Conservation (phyloP, 148 eudicot genomes). For the Cornus suecica region DNA sequence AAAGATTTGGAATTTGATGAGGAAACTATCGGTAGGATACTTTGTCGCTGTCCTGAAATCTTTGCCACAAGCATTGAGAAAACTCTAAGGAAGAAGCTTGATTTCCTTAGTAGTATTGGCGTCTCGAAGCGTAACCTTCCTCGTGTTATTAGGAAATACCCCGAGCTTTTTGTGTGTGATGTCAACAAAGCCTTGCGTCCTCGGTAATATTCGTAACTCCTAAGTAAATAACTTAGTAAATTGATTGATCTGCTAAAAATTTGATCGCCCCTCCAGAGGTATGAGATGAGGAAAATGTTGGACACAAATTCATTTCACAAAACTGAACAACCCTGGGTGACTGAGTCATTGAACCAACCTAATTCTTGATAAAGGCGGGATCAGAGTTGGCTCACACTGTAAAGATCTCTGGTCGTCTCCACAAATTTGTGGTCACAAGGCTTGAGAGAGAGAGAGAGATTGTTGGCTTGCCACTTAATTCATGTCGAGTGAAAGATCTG, state of each 20-base stretch:
- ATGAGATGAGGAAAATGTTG: not conserved
- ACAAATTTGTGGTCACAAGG: not conserved
- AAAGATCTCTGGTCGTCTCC: not conserved
- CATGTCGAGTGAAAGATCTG: not conserved
- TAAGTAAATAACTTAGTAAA: not conserved
- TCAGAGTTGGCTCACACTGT: not conserved
- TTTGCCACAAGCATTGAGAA: constrained; percentile 51
- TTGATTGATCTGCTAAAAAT: not conserved
- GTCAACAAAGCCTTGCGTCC: constrained; percentile 55
- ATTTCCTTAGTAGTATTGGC: constrained; percentile 53
- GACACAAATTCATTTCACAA: not conserved
- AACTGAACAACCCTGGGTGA: not conserved
- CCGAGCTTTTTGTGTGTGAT: constrained; percentile 69
- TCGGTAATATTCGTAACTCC: constrained; percentile 44
- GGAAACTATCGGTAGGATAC: constrained; percentile 41
- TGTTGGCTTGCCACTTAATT: not conserved
- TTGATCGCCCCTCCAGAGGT: not conserved
- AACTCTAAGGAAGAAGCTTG: constrained; percentile 60
- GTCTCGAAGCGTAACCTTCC: constrained; percentile 50
- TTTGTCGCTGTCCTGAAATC: constrained; percentile 78
- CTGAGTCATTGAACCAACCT: not conserved
- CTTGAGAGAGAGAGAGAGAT: not conserved
- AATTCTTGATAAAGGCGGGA: not conserved
- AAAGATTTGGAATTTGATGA: constrained; percentile 61
- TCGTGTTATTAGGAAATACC: constrained; percentile 75